Evolutionary conservation across 1,139 yeast genomes (phyloP), one percentile per base, ranked within the genome.

Genomic region (Candida sanyaensis): DNA sequence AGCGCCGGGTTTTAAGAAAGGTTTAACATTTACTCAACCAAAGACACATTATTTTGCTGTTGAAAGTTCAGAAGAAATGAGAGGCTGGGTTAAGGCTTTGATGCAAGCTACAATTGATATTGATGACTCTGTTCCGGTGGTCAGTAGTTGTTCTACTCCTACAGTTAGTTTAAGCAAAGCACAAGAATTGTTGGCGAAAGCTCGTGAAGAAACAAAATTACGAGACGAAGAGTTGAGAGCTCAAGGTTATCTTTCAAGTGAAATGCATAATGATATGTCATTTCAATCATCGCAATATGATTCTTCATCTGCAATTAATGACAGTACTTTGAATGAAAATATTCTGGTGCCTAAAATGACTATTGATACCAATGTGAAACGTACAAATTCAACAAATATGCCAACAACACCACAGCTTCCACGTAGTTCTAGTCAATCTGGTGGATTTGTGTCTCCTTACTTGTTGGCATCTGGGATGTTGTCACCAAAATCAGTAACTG

Each of bases 71-170:
- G 96, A 90, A 44, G 98, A 92, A 53, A 88, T 93, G 96, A 78
- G 97, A 61, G 82, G 81, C 1, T 93, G 99, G 99, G 84, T 92
- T 81, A 88, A 92, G 49, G 96, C 97, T 0, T 73, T 93, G 53
- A 89, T 92, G 83, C 90, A 93, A 51, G 96, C 98, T 0, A 93
- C 99, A 0, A 95, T 93, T 58, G 99, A 93, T 64, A 79, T 96
- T 46, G 99, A 95, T 67, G 97, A 93, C 51, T 70, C 89, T 2
- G 90, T 88, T 11, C 98, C 99, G 0, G 95, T 90, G 3, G 87
- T 92, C n/a, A 88, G 96, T 52, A 88, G 97, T 29, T 93, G 97
- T 65, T 85, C 87, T 6, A 90, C 98, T 0, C 98, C 98, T 12
- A 93, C 98, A 0, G 93, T 93, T 10, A 85, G 96, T 24, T 73